Evolutionary conservation across 495 filamentous ascomycete genomes (phyloP).

Genomic region (Trichoderma gamsii): DNA sequence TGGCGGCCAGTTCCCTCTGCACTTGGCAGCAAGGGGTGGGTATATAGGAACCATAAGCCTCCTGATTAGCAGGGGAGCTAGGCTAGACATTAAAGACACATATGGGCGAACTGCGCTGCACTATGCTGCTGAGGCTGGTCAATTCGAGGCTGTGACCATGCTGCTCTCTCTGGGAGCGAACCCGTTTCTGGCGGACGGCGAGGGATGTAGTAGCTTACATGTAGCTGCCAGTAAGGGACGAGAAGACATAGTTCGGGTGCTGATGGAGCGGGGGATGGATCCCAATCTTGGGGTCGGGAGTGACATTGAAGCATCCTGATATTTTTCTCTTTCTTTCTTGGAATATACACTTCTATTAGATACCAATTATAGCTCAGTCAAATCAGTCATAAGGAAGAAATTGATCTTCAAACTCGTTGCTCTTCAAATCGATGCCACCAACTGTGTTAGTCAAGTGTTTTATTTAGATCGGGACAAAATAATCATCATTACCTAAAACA

Average conservation of each 20-base stretch:
- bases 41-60: background rate
- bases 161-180: background rate
- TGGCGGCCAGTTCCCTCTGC: slow-evolving; percentile 1
- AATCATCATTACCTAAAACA: too few relatives aligned
- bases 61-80: background rate
- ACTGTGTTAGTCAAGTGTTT: too few relatives aligned
- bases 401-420: background rate
- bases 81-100: slow-evolving; percentile 2
- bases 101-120: slow-evolving; percentile 5
- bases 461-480: too few relatives aligned
- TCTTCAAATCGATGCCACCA: too few relatives aligned
- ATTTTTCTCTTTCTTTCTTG: background rate
- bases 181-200: background rate
- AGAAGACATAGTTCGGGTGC: slow-evolving; percentile 7
- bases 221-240: slow-evolving; percentile 3
- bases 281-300: slow-evolving; percentile 5
- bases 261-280: slow-evolving; percentile 11
- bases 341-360: background rate
- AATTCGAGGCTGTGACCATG: background rate
- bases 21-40: background rate
- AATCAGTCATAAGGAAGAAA: background rate
- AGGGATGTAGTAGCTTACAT: background rate
- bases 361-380: background rate
- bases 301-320: background rate
- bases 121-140: slow-evolving; percentile 5